Conservation (phyloP, 345 rosid genomes). For the Corchorus olitorius region DNA sequence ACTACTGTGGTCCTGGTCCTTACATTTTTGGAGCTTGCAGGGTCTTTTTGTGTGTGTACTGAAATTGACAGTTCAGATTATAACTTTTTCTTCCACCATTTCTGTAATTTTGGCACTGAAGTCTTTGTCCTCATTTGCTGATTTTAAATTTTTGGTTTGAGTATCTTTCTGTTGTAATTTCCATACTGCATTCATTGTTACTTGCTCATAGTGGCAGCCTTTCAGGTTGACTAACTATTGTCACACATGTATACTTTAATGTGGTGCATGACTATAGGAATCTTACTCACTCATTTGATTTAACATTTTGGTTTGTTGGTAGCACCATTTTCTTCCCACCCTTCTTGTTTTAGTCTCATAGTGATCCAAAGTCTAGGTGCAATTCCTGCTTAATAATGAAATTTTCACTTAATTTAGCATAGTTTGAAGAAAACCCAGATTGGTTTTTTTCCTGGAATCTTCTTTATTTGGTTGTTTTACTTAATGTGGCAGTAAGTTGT, state of each 20-base stretch:
- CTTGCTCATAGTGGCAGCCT: not conserved
- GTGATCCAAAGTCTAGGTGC: not conserved
- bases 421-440: not conserved
- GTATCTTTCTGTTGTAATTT: slow-evolving; percentile 17
- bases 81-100: slow-evolving; percentile 16
- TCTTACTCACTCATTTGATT: slow-evolving; percentile 7
- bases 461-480: not conserved
- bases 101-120: slow-evolving; percentile 16
- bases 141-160: slow-evolving; percentile 2
- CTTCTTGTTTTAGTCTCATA: not conserved
- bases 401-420: slow-evolving; percentile 1
- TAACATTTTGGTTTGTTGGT: not conserved
- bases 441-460: not conserved
- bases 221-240: not conserved
- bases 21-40: not conserved
- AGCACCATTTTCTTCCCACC: not conserved
- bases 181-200: slow-evolving; percentile 14
- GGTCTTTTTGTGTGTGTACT: not conserved
- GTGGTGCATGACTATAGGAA: not conserved
- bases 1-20: not conserved
- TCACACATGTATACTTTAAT: not conserved
- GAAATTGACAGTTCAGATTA: not conserved
- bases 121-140: slow-evolving; percentile 16
- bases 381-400: not conserved
- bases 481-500: not conserved